Evolutionary conservation across 257 asterid species (phyloP).

Genomic region (Nyctanthes arbortristis): DNA sequence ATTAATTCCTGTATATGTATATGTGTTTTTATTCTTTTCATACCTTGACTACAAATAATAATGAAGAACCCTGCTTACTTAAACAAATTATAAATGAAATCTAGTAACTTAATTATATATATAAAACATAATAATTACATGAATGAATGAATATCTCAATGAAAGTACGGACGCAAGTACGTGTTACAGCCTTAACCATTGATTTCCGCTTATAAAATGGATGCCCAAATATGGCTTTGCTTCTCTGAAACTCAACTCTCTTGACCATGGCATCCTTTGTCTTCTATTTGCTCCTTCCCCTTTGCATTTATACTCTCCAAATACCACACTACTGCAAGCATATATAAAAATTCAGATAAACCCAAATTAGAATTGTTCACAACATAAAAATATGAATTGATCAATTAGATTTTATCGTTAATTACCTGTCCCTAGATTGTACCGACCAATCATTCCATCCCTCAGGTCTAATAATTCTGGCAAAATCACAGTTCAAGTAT

Average conservation of each 20-base stretch:
- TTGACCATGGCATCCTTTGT: constrained; percentile 57
- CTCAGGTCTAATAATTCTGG: constrained; percentile 34
- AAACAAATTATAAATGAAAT: too few species aligned
- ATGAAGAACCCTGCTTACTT: too few species aligned
- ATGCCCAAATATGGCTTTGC: constrained; percentile 45
- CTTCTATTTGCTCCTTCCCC: constrained; percentile 69
- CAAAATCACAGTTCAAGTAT: constrained; percentile 46
- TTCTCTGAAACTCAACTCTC: constrained; percentile 34
- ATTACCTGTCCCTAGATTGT: constrained; percentile 44
- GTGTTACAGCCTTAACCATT: constrained; percentile 63
- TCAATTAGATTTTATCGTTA: background rate
- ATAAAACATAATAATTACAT: too few species aligned
- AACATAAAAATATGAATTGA: too few species aligned
- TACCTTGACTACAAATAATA: too few species aligned
- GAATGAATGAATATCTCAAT: too few species aligned
- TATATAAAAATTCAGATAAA: too few species aligned
- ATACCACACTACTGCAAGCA: constrained; percentile 50
- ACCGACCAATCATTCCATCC: constrained; percentile 77
- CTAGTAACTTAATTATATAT: too few species aligned
- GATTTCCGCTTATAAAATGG: constrained; percentile 49
- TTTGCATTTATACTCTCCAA: constrained; percentile 65
- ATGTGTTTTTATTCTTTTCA: too few species aligned
- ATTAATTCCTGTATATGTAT: too few species aligned
- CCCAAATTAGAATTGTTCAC: too few species aligned
- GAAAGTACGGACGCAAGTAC: too few species aligned